phyloP scores from a whole-genome alignment of 306 rosid genomes.

The Begonia fuchsioides region DNA sequence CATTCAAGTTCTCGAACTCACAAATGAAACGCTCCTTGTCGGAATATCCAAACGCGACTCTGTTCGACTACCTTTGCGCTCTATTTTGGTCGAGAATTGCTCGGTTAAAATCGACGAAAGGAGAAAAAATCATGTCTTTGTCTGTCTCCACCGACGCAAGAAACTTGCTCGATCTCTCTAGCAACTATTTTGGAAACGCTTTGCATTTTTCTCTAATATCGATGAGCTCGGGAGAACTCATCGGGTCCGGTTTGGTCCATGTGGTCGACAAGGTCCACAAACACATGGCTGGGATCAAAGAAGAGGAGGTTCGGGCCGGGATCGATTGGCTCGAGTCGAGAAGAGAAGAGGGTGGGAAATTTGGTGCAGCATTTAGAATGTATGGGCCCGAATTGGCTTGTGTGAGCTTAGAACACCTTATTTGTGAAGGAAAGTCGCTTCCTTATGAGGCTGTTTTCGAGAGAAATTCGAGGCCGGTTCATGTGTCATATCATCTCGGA shows the following conservation, averaged over 20 bases:
- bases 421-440: background rate
- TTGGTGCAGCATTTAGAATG: conserved; percentile 13
- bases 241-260: too few relatives aligned
- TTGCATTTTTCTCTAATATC: conserved; percentile 34
- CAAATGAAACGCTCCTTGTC: conserved; percentile 17
- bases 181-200: conserved; percentile 50
- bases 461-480: conserved; percentile 19
- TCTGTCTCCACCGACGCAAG: conserved; percentile 40
- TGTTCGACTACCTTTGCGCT: conserved; percentile 45
- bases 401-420: conserved; percentile 43
- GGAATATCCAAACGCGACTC: conserved; percentile 28
- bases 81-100: conserved; percentile 44
- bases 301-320: conserved; percentile 17
- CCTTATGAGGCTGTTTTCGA: conserved; percentile 22
- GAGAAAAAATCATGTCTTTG: conserved; percentile 13
- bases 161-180: conserved; percentile 11
- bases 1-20: conserved; percentile 41
- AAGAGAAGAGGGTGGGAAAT: conserved; percentile 21
- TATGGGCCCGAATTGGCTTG: conserved; percentile 46
- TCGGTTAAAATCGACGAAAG: conserved; percentile 8
- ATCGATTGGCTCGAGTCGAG: conserved; percentile 28
- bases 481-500: conserved; percentile 44
- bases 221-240: conserved; percentile 6
- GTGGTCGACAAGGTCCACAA: too few relatives aligned
- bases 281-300: conserved; percentile 13